Evolutionary conservation across 345 rosid genomes (phyloP).

Genomic region (Melaleuca quinquenervia): DNA sequence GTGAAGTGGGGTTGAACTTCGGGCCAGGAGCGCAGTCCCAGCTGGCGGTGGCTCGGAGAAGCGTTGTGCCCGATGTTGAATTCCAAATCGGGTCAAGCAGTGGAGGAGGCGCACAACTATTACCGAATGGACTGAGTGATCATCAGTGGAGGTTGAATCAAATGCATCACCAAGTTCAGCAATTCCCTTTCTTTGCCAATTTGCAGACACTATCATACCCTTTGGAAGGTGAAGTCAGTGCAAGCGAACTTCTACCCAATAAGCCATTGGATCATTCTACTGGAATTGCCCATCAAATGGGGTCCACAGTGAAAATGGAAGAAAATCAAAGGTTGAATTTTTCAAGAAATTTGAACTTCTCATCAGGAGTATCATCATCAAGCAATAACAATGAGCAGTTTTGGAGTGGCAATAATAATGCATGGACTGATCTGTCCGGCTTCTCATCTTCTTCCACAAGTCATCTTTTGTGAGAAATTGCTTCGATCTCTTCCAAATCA

Average conservation of each 20-base stretch:
- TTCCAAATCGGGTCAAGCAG: conserved; percentile 16
- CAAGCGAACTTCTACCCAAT: conserved; percentile 6
- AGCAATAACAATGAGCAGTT: conserved; percentile 1
- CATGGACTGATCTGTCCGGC: conserved; percentile 47
- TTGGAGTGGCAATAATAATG: conserved; percentile 25
- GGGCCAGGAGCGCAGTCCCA: neutral
- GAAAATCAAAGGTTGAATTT: conserved; percentile 24
- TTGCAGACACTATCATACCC: conserved; percentile 16
- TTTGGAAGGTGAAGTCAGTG: conserved; percentile 13
- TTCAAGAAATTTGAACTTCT: conserved; percentile 30
- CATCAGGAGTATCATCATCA: conserved; percentile 10
- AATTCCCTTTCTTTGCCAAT: conserved; percentile 27
- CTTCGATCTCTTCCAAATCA: neutral
- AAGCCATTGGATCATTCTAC: conserved; percentile 15
- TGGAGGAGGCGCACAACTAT: conserved; percentile 6
- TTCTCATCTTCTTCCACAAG: conserved; percentile 27
- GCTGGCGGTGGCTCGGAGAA: conserved; percentile 11
- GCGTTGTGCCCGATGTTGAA: conserved; percentile 5
- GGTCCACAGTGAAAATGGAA: conserved; percentile 27
- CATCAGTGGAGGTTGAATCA: conserved; percentile 5
- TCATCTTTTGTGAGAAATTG: conserved; percentile 25
- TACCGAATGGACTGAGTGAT: conserved; percentile 14
- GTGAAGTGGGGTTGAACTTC: conserved; percentile 17
- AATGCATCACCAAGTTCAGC: conserved; percentile 3
- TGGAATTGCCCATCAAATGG: neutral